These are phyloP conservation scores for Hevea brasiliensis DNA, from an alignment of 345 rosid genomes.

Conservation along the genomic window DNA sequence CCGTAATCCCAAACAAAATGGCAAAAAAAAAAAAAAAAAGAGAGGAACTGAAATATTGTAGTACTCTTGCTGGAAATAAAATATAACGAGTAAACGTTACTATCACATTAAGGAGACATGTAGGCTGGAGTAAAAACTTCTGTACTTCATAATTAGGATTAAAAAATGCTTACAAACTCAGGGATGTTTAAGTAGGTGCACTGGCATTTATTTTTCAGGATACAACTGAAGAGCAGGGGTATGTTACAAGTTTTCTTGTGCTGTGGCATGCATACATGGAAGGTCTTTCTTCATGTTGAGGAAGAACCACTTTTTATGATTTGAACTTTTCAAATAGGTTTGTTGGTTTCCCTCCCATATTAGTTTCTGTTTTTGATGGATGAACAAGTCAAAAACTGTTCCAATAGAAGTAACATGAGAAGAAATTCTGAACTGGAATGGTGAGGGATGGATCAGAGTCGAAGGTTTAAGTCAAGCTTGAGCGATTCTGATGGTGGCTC, in stretches of 20 bases:
- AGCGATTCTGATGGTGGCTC: conserved; percentile 39
- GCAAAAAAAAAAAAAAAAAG: background rate
- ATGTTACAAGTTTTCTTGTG: background rate
- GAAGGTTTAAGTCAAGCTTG: conserved; percentile 60
- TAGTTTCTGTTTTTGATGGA: conserved; percentile 31
- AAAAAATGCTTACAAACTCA: conserved; percentile 11
- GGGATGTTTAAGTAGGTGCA: background rate
- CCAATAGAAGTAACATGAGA: conserved; percentile 9
- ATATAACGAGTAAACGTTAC: background rate
- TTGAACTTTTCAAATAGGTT: conserved; percentile 4
- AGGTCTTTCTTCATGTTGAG: conserved; percentile 20
- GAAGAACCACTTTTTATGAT: conserved; percentile 20
- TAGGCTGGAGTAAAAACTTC: background rate
- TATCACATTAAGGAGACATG: conserved; percentile 3
- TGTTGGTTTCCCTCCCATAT: conserved; percentile 21
- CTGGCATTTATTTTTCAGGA: conserved; percentile 11
- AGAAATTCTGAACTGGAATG: conserved; percentile 16
- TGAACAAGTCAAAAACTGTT: conserved; percentile 20
- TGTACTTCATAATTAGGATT: conserved; percentile 4
- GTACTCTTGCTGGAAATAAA: background rate
- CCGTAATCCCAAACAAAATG: background rate
- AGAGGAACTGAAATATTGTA: background rate
- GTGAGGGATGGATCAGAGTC: conserved; percentile 40
- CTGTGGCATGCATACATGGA: conserved; percentile 3
- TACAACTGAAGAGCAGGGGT: background rate